Evolutionary conservation across 2,329 filamentous ascomycete genomes (phyloP).

Genomic region (Fulvia fulva): DNA sequence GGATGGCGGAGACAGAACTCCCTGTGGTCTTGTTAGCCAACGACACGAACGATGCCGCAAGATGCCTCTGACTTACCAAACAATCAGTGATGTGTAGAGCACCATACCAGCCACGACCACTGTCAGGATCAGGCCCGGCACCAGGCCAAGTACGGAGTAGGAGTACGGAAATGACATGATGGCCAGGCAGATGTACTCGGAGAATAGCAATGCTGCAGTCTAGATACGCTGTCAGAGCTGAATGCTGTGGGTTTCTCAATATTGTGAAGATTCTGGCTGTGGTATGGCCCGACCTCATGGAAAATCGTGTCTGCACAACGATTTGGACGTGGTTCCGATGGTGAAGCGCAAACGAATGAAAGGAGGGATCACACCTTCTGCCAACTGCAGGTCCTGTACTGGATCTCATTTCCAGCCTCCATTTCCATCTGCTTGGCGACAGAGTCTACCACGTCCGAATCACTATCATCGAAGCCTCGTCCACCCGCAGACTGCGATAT

Average conservation of each 20-base stretch:
- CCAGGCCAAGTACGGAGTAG: conserved; percentile 80
- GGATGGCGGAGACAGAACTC: conserved; percentile 88
- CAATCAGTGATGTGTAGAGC: conserved; percentile 71
- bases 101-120: conserved; percentile 72
- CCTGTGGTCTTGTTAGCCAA: conserved; percentile 50
- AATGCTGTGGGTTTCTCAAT: neutral
- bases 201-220: conserved; percentile 86
- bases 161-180: conserved; percentile 98
- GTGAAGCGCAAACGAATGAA: neutral
- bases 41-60: neutral
- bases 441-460: conserved; percentile 40
- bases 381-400: conserved; percentile 93
- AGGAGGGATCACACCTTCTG: conserved; percentile 59
- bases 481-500: conserved; percentile 26
- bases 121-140: conserved; percentile 81
- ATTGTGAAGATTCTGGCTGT: neutral
- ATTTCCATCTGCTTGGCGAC: conserved; percentile 67
- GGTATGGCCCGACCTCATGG: neutral
- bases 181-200: conserved; percentile 87
- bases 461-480: conserved; percentile 30
- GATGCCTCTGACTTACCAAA: conserved; percentile 49
- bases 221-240: conserved; percentile 31
- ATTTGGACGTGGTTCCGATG: no score
- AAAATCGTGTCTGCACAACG: neutral
- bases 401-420: conserved; percentile 74